A percentile compares a stretch with the other conserved stretches of the same genome.
These are phyloP conservation scores for Aureobasidium zeae DNA, from an alignment of 2,329 filamentous ascomycete species.

Conservation along the genomic window DNA sequence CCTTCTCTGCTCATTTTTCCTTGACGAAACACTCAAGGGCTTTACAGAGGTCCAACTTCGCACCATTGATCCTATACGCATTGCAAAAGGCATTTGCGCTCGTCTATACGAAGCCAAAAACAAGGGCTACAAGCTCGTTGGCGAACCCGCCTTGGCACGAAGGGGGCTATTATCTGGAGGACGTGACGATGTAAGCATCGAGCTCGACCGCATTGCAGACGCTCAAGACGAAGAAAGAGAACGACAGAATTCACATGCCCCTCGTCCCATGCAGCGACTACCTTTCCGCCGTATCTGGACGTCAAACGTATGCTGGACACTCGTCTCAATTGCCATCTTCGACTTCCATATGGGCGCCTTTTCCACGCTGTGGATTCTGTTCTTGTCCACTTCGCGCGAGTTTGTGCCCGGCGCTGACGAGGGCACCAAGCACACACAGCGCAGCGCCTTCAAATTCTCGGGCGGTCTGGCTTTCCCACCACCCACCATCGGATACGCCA, in stretches of 20 bases:
- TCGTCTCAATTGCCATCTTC: conserved; percentile 58
- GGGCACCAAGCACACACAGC: conserved; percentile 26
- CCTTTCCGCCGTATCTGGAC: conserved; percentile 45
- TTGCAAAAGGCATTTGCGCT: conserved; percentile 19
- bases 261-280: conserved; percentile 34
- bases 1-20: conserved; percentile 46
- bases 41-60: conserved; percentile 18
- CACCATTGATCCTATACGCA: conserved; percentile 21
- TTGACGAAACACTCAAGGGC: conserved; percentile 45
- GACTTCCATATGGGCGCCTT: conserved; percentile 66
- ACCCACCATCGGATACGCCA: conserved; percentile 63
- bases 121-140: conserved; percentile 24
- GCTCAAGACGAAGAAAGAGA: conserved; percentile 25
- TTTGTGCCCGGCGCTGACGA: conserved; percentile 30
- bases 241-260: conserved; percentile 14
- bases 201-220: conserved; percentile 26
- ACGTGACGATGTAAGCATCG: conserved; percentile 25
- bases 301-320: conserved; percentile 45
- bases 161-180: conserved; percentile 27
- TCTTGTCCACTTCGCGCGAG: conserved; percentile 60
- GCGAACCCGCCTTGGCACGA: conserved; percentile 22
- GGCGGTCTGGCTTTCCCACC: conserved; percentile 69
- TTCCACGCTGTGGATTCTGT: conserved; percentile 66
- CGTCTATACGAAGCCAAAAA: conserved; percentile 21
- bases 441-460: conserved; percentile 49